These are phyloP conservation scores for Xanthoconium stramineum DNA, from an alignment of 768 basidiomycete genomes.

Conservation along the genomic window DNA sequence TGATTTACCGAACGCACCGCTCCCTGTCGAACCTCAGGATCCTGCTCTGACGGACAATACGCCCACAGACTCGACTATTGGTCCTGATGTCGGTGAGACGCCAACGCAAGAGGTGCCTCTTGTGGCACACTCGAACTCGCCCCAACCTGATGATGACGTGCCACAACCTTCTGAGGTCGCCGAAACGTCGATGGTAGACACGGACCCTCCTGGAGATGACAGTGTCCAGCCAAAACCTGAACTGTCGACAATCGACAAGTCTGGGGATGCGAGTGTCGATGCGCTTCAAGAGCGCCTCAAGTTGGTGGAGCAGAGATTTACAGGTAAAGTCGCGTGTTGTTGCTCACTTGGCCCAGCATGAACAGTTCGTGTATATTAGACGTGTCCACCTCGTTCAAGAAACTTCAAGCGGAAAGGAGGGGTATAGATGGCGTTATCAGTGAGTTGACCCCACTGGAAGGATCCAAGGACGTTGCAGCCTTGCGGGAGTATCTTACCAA, in stretches of 20 bases:
- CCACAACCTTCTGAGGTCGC: background rate
- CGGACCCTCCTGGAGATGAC: conserved; percentile 1
- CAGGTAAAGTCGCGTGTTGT: conserved; percentile 43
- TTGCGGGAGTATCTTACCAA: conserved; percentile 73
- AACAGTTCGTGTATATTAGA: conserved; percentile 41
- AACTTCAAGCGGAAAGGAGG: conserved; percentile 66
- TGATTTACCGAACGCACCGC: background rate
- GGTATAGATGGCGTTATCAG: conserved; percentile 66
- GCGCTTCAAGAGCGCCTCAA: conserved; percentile 62
- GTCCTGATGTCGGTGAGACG: background rate
- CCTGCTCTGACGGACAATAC: background rate
- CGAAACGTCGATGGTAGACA: background rate
- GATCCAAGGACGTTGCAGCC: conserved; percentile 58
- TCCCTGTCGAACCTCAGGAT: background rate
- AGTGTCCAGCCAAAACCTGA: background rate
- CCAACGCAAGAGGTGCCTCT: background rate
- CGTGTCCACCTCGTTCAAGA: conserved; percentile 74
- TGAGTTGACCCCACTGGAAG: conserved; percentile 69
- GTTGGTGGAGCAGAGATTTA: conserved; percentile 73
- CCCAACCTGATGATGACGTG: background rate
- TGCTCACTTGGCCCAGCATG: background rate
- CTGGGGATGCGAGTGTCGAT: conserved; percentile 42
- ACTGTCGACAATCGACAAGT: background rate
- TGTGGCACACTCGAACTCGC: background rate
- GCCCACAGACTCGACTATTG: background rate